These are phyloP conservation scores for Zasmidium angulare DNA, from an alignment of 2,329 filamentous ascomycete species.

Conservation along the genomic window DNA sequence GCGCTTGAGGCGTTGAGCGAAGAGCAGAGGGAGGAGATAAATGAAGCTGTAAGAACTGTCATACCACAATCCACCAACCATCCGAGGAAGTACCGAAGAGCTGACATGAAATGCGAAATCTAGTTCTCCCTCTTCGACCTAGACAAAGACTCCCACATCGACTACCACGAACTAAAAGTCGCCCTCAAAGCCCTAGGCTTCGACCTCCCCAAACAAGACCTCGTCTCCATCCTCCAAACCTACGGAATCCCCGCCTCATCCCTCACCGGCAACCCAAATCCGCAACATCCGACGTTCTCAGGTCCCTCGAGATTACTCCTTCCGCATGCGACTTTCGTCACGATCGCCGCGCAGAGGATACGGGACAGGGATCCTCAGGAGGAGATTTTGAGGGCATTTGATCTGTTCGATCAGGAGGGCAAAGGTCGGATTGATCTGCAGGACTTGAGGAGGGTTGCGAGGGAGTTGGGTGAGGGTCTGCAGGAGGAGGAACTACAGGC, in stretches of 20 bases:
- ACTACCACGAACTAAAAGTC: conserved; percentile 98
- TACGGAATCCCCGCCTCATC: conserved; percentile 64
- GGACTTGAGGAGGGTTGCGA: conserved; percentile 81
- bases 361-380: conserved; percentile 80
- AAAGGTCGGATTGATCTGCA: conserved; percentile 89
- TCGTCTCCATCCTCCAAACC: conserved; percentile 75
- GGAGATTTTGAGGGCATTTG: conserved; percentile 87
- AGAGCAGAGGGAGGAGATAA: conserved; percentile 89
- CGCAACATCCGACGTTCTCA: conserved; percentile 33
- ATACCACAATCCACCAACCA: not conserved
- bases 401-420: conserved; percentile 87
- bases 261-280: conserved; percentile 40
- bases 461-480: conserved; percentile 87
- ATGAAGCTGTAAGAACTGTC: conserved; percentile 69
- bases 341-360: conserved; percentile 75
- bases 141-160: conserved; percentile 89
- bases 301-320: conserved; percentile 66
- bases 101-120: no score
- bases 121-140: conserved; percentile 97
- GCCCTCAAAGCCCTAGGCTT: conserved; percentile 94
- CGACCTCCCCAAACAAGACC: conserved; percentile 81
- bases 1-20: conserved; percentile 66
- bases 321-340: conserved; percentile 70
- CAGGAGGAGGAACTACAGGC: conserved; percentile 89
- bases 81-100: no score